These are phyloP conservation scores for Microbotryum violaceum DNA, from an alignment of 1,284 basidiomycete genomes.

Conservation along the genomic window DNA sequence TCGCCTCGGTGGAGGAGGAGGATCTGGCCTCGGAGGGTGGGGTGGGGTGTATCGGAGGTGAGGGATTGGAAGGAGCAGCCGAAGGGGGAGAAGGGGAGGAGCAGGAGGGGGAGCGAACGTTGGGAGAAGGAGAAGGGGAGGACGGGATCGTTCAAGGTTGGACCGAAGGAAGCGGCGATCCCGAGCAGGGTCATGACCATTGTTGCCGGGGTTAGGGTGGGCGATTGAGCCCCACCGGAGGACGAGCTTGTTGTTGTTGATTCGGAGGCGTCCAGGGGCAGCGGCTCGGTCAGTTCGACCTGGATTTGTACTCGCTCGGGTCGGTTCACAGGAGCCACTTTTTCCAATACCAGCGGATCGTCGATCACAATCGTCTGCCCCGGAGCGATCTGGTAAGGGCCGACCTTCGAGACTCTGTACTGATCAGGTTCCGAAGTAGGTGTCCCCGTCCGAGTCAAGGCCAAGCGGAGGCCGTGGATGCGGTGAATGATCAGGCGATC, in stretches of 20 bases:
- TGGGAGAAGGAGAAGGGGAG: slow-evolving; percentile 11
- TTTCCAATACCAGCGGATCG: slow-evolving; percentile 27
- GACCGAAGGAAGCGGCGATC: background rate
- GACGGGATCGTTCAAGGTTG: slow-evolving; percentile 1
- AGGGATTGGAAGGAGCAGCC: background rate
- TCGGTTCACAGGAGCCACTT: background rate
- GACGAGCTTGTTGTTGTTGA: background rate
- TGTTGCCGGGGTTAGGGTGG: background rate
- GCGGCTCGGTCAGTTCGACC: slow-evolving; percentile 1
- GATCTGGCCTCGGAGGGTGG: slow-evolving; percentile 8
- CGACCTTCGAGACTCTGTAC: slow-evolving; percentile 29
- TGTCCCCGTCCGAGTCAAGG: slow-evolving; percentile 14
- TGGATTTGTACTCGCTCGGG: slow-evolving; percentile 9
- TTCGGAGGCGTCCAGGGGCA: background rate
- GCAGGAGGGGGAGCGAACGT: slow-evolving; percentile 1
- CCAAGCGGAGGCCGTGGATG: slow-evolving; percentile 30
- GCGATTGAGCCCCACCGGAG: slow-evolving; percentile 9
- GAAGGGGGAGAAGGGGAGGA: background rate
- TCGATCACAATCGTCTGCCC: slow-evolving; percentile 24
- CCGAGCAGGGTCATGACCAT: background rate
- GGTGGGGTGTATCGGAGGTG: background rate
- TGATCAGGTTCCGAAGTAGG: slow-evolving; percentile 11
- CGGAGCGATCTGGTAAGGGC: slow-evolving; percentile 18
- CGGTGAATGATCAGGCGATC: slow-evolving; percentile 19
- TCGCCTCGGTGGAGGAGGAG: slow-evolving; percentile 28